Percentiles rank a stretch among this genome's conserved stretches.
Evolutionary conservation across 2,329 filamentous ascomycete genomes (phyloP).

Genomic region (Bipolaris sorokiniana): DNA sequence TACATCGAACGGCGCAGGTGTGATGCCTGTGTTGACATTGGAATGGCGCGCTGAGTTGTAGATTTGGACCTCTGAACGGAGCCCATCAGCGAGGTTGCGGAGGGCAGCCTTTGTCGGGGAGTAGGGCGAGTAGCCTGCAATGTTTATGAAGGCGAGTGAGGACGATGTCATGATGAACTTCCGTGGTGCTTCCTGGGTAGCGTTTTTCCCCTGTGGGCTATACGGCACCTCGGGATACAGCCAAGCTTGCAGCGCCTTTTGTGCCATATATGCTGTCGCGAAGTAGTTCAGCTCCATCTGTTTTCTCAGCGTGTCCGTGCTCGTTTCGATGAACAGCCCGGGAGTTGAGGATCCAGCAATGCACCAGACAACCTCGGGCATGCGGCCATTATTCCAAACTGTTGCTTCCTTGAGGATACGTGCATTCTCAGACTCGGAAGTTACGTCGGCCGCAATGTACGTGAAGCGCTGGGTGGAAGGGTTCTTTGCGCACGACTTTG

Average conservation of each 20-base stretch:
- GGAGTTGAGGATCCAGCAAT: slow-evolving; percentile 78
- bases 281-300: slow-evolving; percentile 96
- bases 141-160: slow-evolving; percentile 73
- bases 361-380: slow-evolving; percentile 90
- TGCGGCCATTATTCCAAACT: slow-evolving; percentile 74
- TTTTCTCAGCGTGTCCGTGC: slow-evolving; percentile 68
- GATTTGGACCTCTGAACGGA: slow-evolving; percentile 82
- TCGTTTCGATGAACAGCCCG: slow-evolving; percentile 76
- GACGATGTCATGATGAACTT: slow-evolving; percentile 91
- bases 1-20: slow-evolving; percentile 66
- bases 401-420: slow-evolving; percentile 74
- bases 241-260: slow-evolving; percentile 79
- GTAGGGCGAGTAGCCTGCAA: slow-evolving; percentile 85
- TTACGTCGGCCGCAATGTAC: slow-evolving; percentile 83
- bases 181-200: slow-evolving; percentile 54
- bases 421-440: slow-evolving; percentile 70
- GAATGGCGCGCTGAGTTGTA: slow-evolving; percentile 71
- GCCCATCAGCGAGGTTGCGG: slow-evolving; percentile 78
- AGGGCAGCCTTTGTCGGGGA: slow-evolving; percentile 85
- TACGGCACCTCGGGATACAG: slow-evolving; percentile 55
- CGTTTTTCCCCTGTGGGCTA: slow-evolving; percentile 39
- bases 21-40: slow-evolving; percentile 28
- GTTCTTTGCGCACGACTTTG: slow-evolving; percentile 71
- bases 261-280: slow-evolving; percentile 83
- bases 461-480: slow-evolving; percentile 76